Evolutionary conservation across 129 eudicot genomes (phyloP).

Genomic region (Flaveria trinervia): DNA sequence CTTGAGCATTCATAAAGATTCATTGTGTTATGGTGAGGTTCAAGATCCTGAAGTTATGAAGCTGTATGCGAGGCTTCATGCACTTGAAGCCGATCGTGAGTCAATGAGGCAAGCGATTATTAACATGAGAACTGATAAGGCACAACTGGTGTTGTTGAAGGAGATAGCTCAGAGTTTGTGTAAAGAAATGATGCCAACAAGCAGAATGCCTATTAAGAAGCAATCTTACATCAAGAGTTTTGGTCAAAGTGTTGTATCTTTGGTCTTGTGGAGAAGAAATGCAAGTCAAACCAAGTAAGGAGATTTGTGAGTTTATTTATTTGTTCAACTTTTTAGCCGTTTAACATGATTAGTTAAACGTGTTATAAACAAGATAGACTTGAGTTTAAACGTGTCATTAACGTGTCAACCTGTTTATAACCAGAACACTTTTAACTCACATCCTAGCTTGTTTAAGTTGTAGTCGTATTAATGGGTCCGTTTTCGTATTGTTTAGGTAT

Average conservation of each 20-base stretch:
- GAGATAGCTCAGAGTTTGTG: constrained; percentile 81
- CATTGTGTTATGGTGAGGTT: constrained; percentile 37
- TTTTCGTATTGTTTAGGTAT: constrained; percentile 45
- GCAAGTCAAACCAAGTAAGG: constrained; percentile 67
- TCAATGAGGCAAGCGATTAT: constrained; percentile 87
- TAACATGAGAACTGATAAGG: constrained; percentile 83
- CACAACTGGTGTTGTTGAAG: constrained; percentile 68
- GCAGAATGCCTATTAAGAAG: constrained; percentile 45
- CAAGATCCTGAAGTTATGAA: constrained; percentile 68
- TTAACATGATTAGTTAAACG: no score
- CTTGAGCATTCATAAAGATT: constrained; percentile 45
- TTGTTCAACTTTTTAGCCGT: no score
- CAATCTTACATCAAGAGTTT: constrained; percentile 34
- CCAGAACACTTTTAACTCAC: no score
- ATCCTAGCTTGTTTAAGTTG: no score
- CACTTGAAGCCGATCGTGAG: constrained; percentile 92
- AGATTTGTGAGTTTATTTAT: background rate
- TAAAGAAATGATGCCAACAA: constrained; percentile 55
- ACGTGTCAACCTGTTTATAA: background rate
- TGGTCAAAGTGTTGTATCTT: constrained; percentile 55
- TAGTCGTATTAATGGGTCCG: no score
- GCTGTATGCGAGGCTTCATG: constrained; percentile 77
- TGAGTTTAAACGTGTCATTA: no score
- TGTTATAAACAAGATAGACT: no score
- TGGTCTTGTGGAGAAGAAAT: constrained; percentile 68